phyloP scores from a whole-genome alignment of 2,329 filamentous ascomycete species.

The Aspergillus aculeatus region DNA sequence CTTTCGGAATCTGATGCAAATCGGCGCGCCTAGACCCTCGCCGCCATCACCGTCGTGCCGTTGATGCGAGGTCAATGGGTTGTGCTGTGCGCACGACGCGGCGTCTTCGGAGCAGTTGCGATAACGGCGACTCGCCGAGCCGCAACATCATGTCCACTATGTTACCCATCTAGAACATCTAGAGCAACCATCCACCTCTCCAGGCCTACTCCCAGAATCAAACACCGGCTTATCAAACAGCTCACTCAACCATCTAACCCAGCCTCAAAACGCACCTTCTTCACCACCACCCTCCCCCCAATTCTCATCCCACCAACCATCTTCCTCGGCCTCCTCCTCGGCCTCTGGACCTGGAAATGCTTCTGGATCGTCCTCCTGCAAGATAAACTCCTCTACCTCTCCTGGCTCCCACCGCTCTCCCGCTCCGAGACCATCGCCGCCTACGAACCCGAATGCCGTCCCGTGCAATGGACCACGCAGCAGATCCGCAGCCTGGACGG shows the following conservation, averaged over 20 bases:
- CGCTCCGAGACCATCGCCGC: slow-evolving; percentile 65
- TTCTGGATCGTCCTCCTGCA: slow-evolving; percentile 74
- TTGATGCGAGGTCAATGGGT: not conserved
- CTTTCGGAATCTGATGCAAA: too few species aligned
- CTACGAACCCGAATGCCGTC: slow-evolving; percentile 59
- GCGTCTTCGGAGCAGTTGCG: not conserved
- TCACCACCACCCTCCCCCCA: slow-evolving; percentile 37
- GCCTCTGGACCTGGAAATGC: slow-evolving; percentile 65
- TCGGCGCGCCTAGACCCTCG: too few species aligned
- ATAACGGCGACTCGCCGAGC: not conserved
- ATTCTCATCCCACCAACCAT: slow-evolving; percentile 64
- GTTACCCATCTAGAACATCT: not conserved
- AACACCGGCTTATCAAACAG: not conserved
- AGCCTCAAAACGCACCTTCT: slow-evolving; percentile 9
- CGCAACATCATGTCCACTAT: not conserved
- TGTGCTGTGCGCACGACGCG: not conserved
- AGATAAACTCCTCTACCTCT: slow-evolving; percentile 80
- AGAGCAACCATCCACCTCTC: not conserved
- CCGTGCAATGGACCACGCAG: slow-evolving; percentile 67
- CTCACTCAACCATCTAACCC: not conserved
- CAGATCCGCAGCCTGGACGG: slow-evolving; percentile 34
- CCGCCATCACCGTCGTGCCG: not conserved
- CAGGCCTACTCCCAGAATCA: not conserved
- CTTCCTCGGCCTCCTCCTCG: slow-evolving; percentile 64
- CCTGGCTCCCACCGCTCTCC: slow-evolving; percentile 69